These are phyloP conservation scores for Pichia sp. DNA, from an alignment of 1,139 yeast species.

Conservation along the genomic window DNA sequence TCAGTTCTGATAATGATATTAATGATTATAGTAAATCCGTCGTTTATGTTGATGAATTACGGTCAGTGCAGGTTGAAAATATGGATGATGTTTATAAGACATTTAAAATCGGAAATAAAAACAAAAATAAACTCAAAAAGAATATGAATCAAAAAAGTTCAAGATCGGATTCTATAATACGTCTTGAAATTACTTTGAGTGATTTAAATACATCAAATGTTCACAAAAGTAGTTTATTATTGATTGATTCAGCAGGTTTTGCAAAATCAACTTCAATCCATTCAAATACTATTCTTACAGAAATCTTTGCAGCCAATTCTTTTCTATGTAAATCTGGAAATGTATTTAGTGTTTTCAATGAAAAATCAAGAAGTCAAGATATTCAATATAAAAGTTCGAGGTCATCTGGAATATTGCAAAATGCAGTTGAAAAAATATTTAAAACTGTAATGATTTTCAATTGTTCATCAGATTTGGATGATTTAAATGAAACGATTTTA, in stretches of 20 bases:
- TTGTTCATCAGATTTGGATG: conserved; percentile 61
- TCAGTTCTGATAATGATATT: conserved; percentile 44
- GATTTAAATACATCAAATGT: conserved; percentile 33
- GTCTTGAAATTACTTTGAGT: conserved; percentile 43
- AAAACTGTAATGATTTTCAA: conserved; percentile 73
- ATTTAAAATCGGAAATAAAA: conserved; percentile 48
- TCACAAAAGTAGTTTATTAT: conserved; percentile 61
- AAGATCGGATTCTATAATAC: conserved; percentile 77
- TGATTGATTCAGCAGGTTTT: conserved; percentile 86
- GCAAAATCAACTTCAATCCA: conserved; percentile 52
- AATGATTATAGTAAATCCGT: conserved; percentile 36
- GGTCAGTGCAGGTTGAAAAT: conserved; percentile 53
- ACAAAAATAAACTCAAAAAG: conserved; percentile 57
- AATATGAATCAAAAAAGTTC: conserved; percentile 73
- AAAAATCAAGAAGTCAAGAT: conserved; percentile 41
- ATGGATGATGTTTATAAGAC: conserved; percentile 54
- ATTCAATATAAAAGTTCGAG: conserved; percentile 81
- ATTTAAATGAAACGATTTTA: conserved; percentile 66
- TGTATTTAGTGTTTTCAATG: conserved; percentile 61
- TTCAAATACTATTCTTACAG: conserved; percentile 26
- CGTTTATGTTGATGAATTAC: conserved; percentile 62
- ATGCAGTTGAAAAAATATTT: conserved; percentile 82
- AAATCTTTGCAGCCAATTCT: conserved; percentile 76
- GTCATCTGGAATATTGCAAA: conserved; percentile 75
- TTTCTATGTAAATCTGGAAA: conserved; percentile 75